Evolutionary conservation across 2,329 filamentous ascomycete genomes (phyloP), one percentile per base, ranked within the genome.

Genomic region (Stagonosporopsis cucurbitacearum): DNA sequence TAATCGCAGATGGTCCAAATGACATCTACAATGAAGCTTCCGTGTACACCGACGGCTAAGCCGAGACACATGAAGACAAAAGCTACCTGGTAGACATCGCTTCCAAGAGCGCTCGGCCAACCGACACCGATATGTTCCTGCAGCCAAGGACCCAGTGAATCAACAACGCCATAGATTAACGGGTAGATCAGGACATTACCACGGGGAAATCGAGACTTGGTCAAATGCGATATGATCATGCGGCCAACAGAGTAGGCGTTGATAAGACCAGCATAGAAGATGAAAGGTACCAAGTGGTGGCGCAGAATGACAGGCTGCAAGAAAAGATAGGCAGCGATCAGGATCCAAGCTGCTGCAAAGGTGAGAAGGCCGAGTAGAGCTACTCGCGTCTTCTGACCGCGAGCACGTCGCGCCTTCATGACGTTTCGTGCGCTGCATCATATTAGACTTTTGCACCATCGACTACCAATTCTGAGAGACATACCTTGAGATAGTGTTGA

Each of bases 1-100:
- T 96, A 96, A 75, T 99, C 95, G 78, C 95, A 99, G 67, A 99
- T 98, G 26, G 92, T 96, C 57, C 95, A 92, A 64, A 99, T 97
- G 53, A 98, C 93, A 74, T 98, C 95, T 28, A 96, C 90, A 53
- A 98, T 92, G 75, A 99, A 99, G 75, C 92, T 96, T 57, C 92
- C 93, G 78, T 99, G 97, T n/a, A 98, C 87, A 30, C 95, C 95
- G 43, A 96, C 75, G 0, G 89, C 90, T 56, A 91, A 79, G 22
- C 95, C 95, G 22, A 98, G 79, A 79, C 93, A 94, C 71, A 88
- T 84, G 77, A 96, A 98, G 73, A 96, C 85, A 76, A 93, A 96
- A 2, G 91, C 90, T 44, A 96, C 89, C 79, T 97, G 92, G 75
- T 96, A 96, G n/a, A 89, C 86, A 46, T 82, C 89, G 59, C 86